Conservation (phyloP, 768 basidiomycete species). For the Panaeolus papilionaceus region DNA sequence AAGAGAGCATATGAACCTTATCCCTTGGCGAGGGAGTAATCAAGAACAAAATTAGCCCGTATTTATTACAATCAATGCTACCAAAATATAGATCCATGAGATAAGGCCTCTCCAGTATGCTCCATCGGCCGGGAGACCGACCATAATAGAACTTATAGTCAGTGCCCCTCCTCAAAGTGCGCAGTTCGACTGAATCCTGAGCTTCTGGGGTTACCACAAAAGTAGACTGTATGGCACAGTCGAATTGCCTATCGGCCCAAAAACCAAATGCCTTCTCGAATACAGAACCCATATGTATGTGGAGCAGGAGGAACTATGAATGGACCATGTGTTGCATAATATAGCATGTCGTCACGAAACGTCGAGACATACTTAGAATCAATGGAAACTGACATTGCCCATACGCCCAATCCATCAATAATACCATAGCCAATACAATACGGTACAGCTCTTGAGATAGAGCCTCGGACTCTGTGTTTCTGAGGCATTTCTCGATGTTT, state of each 20-base stretch:
- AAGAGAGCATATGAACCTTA: not conserved
- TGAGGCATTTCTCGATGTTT: not conserved
- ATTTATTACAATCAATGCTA: not conserved
- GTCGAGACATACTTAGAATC: not conserved
- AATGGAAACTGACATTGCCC: not conserved
- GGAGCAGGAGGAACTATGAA: not conserved
- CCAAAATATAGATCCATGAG: not conserved
- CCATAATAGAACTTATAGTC: not conserved
- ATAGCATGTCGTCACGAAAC: not conserved
- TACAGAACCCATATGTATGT: not conserved
- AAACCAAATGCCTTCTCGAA: too few relatives aligned
- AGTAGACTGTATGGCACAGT: not conserved
- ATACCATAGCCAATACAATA: not conserved
- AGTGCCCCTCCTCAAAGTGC: not conserved
- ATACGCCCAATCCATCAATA: not conserved
- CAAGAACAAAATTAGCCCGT: not conserved
- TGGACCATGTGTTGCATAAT: not conserved
- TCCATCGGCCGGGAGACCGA: not conserved
- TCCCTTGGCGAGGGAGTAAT: constrained; percentile 3
- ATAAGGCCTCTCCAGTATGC: not conserved
- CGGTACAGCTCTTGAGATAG: not conserved
- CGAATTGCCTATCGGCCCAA: not conserved
- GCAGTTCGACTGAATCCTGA: too few relatives aligned
- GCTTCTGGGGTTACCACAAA: not conserved
- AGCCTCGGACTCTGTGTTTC: not conserved